These are phyloP conservation scores for Calonectria hawksworthii DNA, from an alignment of 2,329 filamentous ascomycete genomes.

Conservation along the genomic window DNA sequence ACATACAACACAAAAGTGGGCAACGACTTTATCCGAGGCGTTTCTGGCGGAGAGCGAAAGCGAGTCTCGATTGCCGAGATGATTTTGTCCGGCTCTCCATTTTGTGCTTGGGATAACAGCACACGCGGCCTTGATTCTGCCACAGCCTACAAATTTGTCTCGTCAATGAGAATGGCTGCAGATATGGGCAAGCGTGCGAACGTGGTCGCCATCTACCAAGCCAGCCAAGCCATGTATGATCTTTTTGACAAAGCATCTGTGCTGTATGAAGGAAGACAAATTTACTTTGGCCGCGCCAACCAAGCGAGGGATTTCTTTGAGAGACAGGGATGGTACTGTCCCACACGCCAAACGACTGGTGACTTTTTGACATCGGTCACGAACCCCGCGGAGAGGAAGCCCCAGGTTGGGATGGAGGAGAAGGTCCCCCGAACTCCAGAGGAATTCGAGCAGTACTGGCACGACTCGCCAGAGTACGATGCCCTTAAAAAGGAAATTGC, in stretches of 20 bases:
- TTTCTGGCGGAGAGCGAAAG: conserved; percentile 81
- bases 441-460: conserved; percentile 72
- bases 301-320: conserved; percentile 76
- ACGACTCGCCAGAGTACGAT: conserved; percentile 59
- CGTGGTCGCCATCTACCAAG: conserved; percentile 80
- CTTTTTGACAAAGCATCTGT: conserved; percentile 83
- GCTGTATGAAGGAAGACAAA: conserved; percentile 82
- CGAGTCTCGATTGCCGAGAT: conserved; percentile 88
- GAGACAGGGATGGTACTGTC: conserved; percentile 77
- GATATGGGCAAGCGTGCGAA: conserved; percentile 74
- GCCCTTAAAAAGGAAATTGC: conserved; percentile 63
- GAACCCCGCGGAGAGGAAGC: conserved; percentile 71
- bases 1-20: conserved; percentile 82
- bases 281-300: conserved; percentile 77
- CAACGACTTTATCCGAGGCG: conserved; percentile 79
- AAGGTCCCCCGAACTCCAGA: conserved; percentile 77
- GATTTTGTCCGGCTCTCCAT: conserved; percentile 71
- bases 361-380: conserved; percentile 81
- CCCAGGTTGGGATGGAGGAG: conserved; percentile 70
- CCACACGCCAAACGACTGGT: conserved; percentile 74
- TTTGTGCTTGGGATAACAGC: conserved; percentile 77
- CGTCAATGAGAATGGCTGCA: conserved; percentile 74
- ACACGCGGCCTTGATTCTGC: conserved; percentile 81
- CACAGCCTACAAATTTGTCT: conserved; percentile 80
- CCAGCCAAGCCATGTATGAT: conserved; percentile 77